Conservation (phyloP, 202 grass and related monocot genomes). For the Panicum hallii region DNA sequence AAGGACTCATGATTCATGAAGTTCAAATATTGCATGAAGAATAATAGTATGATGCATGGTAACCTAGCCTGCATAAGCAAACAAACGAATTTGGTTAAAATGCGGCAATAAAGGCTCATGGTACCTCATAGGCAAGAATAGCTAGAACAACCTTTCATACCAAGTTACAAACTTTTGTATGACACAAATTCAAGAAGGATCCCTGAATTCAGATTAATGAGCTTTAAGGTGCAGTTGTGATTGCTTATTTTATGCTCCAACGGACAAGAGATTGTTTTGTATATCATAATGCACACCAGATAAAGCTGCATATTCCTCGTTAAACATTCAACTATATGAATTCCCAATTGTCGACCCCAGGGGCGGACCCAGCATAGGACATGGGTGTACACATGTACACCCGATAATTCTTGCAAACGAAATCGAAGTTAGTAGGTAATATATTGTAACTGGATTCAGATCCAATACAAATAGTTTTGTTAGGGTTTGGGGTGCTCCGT, state of each 20-base stretch:
- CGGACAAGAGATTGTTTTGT: not conserved
- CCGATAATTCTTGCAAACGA: no score
- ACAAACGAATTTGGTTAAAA: conserved; percentile 26
- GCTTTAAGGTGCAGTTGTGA: not conserved
- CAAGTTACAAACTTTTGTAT: not conserved
- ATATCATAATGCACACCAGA: conserved; percentile 1
- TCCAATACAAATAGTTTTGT: no score
- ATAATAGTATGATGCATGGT: not conserved
- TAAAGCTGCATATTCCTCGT: not conserved
- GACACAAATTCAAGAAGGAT: not conserved
- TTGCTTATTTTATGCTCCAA: not conserved
- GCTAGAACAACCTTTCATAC: not conserved
- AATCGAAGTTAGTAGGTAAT: no score
- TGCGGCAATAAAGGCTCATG: not conserved
- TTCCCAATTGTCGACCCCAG: not conserved
- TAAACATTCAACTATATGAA: not conserved
- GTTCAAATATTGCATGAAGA: not conserved
- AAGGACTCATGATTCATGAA: not conserved
- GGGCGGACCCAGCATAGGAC: no score
- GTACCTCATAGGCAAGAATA: not conserved
- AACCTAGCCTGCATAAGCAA: conserved; percentile 11
- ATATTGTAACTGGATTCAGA: no score
- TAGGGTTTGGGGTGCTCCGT: no score
- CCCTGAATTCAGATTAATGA: not conserved
- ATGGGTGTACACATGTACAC: no score